Evolutionary conservation across 352 stramenopile genomes (phyloP).

Genomic region (Phytophthora vignae): DNA sequence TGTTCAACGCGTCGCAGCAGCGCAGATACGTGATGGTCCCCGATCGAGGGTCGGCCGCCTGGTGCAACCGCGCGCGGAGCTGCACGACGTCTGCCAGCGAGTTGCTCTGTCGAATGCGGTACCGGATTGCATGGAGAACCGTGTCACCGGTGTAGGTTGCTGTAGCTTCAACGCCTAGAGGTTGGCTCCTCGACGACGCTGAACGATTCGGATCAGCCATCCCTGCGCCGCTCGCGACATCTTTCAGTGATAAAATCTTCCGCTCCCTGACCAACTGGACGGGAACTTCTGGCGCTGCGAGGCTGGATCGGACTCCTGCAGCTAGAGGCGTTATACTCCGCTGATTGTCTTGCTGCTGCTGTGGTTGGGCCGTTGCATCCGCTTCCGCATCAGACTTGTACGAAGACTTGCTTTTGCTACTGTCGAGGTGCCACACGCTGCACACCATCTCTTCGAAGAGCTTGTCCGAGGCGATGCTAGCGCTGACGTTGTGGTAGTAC

Average conservation of each 20-base stretch:
- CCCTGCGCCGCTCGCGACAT: conserved; percentile 48
- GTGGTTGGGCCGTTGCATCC: conserved; percentile 6
- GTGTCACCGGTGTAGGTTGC: conserved; percentile 41
- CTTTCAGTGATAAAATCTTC: conserved; percentile 69
- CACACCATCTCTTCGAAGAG: conserved; percentile 94
- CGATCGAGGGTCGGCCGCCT: conserved; percentile 68
- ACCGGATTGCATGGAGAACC: conserved; percentile 54
- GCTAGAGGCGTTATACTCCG: conserved; percentile 6
- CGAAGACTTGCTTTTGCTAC: conserved; percentile 1
- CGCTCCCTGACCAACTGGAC: conserved; percentile 27
- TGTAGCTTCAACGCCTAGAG: conserved; percentile 1
- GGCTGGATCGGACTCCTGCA: conserved; percentile 8
- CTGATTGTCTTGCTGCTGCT: conserved; percentile 30
- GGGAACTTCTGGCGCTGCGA: conserved; percentile 4
- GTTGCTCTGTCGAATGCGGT: conserved; percentile 52
- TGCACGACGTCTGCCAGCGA: conserved; percentile 56
- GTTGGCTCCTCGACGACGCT: conserved; percentile 2
- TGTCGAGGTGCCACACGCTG: conserved; percentile 75
- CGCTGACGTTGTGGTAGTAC: conserved; percentile 93
- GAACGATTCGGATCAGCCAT: conserved; percentile 30
- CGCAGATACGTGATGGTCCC: conserved; percentile 51
- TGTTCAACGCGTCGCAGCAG: conserved; percentile 51
- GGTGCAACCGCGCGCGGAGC: conserved; percentile 51
- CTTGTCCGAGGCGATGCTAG: conserved; percentile 90
- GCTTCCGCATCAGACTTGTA: conserved; percentile 8